These are phyloP conservation scores for Euphrasia arctica DNA, from an alignment of 305 asterid species.

Conservation along the genomic window DNA sequence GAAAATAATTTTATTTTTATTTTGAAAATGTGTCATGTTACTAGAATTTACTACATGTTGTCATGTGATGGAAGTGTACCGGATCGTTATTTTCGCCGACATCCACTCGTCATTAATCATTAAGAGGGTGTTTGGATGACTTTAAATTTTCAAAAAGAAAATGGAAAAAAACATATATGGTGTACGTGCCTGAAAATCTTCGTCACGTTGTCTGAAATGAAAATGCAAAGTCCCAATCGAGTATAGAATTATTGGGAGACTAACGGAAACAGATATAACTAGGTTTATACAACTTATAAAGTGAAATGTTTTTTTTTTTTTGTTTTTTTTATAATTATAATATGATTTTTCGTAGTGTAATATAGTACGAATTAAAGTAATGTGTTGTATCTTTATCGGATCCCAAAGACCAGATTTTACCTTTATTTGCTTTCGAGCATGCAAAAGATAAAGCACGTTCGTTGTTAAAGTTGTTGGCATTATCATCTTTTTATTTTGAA, in stretches of 20 bases:
- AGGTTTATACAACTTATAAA: constrained; percentile 18
- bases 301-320: not conserved
- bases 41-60: too few species aligned
- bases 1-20: too few species aligned
- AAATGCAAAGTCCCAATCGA: constrained; percentile 20
- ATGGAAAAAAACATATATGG: too few species aligned
- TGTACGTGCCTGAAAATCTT: too few species aligned
- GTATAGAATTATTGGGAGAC: constrained; percentile 11
- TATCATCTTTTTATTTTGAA: too few species aligned
- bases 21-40: too few species aligned
- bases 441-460: constrained; percentile 30
- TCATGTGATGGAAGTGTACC: too few species aligned
- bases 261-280: not conserved
- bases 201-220: constrained; percentile 22
- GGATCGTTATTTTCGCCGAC: too few species aligned
- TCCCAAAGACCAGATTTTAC: constrained; percentile 43
- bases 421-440: constrained; percentile 36
- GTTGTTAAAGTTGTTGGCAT: constrained; percentile 12
- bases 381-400: constrained; percentile 33
- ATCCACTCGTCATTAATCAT: too few species aligned
- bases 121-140: too few species aligned
- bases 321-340: not conserved
- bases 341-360: not conserved
- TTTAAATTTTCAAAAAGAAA: too few species aligned
- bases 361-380: constrained; percentile 24